Base-by-base conservation (phyloP, 2,329 filamentous ascomycete genomes). In the Hysterium pulicare region DNA sequence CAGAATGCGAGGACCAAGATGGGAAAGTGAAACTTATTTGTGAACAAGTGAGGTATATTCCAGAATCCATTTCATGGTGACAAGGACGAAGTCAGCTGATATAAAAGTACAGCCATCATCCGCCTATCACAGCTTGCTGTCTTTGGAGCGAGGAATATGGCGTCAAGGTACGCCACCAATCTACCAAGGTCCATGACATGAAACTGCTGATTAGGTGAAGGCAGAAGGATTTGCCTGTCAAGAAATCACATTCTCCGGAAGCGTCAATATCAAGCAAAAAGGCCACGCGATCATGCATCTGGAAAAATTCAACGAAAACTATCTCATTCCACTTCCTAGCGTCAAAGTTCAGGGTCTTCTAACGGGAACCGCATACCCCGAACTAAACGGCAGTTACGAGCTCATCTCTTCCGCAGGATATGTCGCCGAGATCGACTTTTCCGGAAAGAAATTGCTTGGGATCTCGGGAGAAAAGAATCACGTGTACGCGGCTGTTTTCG, bases 191-290 rank as follows among this genome's bases (percentile, higher is more conserved):
- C n/a, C n/a, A n/a, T n/a, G n/a, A n/a, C n/a, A n/a, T n/a, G n/a
- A n/a, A n/a, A n/a, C n/a, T n/a, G n/a, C n/a, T n/a, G n/a, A n/a
- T n/a, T n/a, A n/a, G n/a, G n/a, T n/a, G n/a, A n/a, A 67, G 30
- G 71, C 70, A 8, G 67, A 73, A 47, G 71, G 71, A 0, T 74
- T 71, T 47, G 71, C 70, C 7, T 60, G 70, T 36, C 71, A 73
- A 49, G 69, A 72, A 36, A 72, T 73, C 28, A 72, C 70, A 0
- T 73, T 73, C 41, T 66, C 56, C 4, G 70, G 70, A 1, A 66
- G 55, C 22, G 69, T 73, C 6, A 71, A 62, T 46, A 70, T 73
- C 42, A 71, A 70, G 50, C 71, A 73, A 44, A 72, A 68, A 32
- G 71, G 71, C 3, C 71, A 73, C 42, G 70, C 71, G 1, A 57